Percentiles rank a stretch among this genome's conserved stretches.
These are phyloP conservation scores for Martiniozyma asiatica DNA, from an alignment of 1,139 yeast genomes.

Conservation along the genomic window DNA sequence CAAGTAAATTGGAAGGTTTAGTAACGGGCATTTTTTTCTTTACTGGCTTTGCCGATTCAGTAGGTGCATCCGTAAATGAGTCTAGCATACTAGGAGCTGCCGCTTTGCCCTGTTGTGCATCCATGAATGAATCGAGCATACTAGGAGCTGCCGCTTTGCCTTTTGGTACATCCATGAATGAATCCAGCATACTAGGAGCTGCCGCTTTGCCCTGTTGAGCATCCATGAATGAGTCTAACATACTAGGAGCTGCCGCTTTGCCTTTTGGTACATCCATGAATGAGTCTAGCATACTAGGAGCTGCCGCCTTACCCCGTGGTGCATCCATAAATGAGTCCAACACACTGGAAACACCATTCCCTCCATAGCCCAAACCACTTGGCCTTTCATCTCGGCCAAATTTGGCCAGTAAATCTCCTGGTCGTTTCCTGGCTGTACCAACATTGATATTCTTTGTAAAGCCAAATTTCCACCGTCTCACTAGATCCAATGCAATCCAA, in stretches of 20 bases:
- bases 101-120: no score
- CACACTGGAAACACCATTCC: no score
- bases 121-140: conserved; percentile 3
- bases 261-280: not conserved
- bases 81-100: conserved; percentile 2
- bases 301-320: no score
- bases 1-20: conserved; percentile 6
- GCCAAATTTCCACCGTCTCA: conserved; percentile 62
- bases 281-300: not conserved
- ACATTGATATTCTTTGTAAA: not conserved
- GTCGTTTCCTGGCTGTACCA: conserved; percentile 4
- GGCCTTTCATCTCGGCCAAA: no score
- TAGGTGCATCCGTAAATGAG: not conserved
- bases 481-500: conserved; percentile 49
- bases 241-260: not conserved
- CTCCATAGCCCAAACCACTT: no score
- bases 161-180: not conserved
- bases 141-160: no score
- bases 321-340: not conserved
- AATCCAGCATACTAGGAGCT: no score
- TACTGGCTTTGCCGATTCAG: not conserved
- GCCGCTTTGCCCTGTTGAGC: no score
- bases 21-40: not conserved
- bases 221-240: conserved; percentile 3
- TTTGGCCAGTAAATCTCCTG: conserved; percentile 12